These are phyloP conservation scores for Saturnispora besseyi DNA, from an alignment of 805 yeast species.

Conservation along the genomic window DNA sequence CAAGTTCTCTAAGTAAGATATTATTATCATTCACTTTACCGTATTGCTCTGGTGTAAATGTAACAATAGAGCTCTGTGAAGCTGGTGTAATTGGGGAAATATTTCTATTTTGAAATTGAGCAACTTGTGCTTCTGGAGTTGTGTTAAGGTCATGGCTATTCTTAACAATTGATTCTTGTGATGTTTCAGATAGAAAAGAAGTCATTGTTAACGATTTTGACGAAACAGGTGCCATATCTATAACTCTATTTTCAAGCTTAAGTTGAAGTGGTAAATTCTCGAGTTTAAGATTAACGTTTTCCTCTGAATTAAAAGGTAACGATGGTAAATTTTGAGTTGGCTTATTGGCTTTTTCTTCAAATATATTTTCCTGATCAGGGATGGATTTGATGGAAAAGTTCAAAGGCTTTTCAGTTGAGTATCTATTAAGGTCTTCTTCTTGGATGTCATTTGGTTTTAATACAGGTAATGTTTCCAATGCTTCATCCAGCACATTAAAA, in stretches of 20 bases:
- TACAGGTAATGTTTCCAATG: not conserved
- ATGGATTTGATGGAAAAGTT: not conserved
- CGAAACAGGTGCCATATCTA: not conserved
- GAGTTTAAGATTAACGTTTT: not conserved
- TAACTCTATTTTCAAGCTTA: not conserved
- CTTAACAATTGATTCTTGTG: not conserved
- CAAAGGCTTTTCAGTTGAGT: slow-evolving; percentile 5
- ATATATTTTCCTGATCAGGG: not conserved
- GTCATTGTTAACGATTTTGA: not conserved
- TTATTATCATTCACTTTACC: slow-evolving; percentile 53
- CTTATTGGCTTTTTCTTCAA: not conserved
- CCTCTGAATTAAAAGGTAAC: not conserved
- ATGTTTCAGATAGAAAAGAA: not conserved
- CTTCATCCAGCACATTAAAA: not conserved
- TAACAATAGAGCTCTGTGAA: slow-evolving; percentile 4
- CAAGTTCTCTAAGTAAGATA: slow-evolving; percentile 52
- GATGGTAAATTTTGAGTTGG: not conserved
- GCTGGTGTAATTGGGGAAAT: slow-evolving; percentile 8
- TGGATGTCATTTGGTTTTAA: not conserved
- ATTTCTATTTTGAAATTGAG: not conserved
- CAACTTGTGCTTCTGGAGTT: not conserved
- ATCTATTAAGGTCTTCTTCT: not conserved
- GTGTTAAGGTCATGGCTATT: not conserved
- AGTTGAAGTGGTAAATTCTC: not conserved
- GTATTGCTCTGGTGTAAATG: slow-evolving; percentile 50